Evolutionary conservation across 129 eudicot species (phyloP), one percentile per base, ranked within the genome.

Genomic region (Ambrosia artemisiifolia): DNA sequence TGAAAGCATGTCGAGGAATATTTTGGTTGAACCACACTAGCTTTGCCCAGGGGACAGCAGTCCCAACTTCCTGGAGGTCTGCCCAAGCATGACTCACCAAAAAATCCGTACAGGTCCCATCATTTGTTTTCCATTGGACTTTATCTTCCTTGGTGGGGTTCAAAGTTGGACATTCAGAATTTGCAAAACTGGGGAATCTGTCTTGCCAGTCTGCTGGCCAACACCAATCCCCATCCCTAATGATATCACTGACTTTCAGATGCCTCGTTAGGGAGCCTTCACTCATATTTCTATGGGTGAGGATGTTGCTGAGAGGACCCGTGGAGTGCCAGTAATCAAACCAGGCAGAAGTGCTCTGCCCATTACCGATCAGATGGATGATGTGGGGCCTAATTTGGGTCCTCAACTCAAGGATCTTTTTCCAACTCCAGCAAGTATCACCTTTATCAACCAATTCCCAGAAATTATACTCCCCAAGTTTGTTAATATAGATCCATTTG

Each of bases 141-240:
- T 12, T 11, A 3, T 46, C 51, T 0, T 11, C 3, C 2, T 10
- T 3, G 3, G 0, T 1, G 4, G 51, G 16, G 7, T 3, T 0
- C 1, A 35, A 5, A 6, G 2, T 2, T 0, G 7, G 5, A 0
- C n/a, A 11, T 2, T 4, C 0, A 0, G 14, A 11, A 0, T 0
- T 0, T n/a, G n/a, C 11, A 0, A 46, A 0, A 3, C 0, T 16
- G 2, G 14, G 51, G n/a, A 46, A 46, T 12, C 51, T 11, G 0
- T 3, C 0, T 2, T 11, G 4, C 51, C 51, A 46, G 1, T 46
- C 51, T 0, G 14, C n/a, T 0, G 51, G 51, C 51, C 51, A 46
- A 2, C 3, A 11, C 14, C 51, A 46, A 0, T 10, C 0, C 0
- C 16, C 51, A 46, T 11, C 14, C 1, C 2, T 2, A 1, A 46